Evolutionary conservation across 345 rosid species (phyloP).

Genomic region (Eucalyptus victrix): DNA sequence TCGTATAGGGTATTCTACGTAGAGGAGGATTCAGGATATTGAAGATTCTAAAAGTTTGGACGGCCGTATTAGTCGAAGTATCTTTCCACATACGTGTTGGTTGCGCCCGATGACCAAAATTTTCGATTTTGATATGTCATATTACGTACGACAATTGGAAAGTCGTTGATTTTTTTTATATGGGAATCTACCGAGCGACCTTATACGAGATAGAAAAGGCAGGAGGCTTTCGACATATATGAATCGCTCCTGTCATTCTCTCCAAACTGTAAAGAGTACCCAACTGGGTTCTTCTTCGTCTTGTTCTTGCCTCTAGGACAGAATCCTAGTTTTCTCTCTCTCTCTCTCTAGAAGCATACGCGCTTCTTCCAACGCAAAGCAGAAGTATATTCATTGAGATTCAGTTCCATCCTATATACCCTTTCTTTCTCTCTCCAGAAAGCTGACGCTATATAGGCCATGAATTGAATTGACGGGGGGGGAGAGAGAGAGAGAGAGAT

Average conservation of each 20-base stretch:
- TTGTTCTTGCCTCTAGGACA: neutral
- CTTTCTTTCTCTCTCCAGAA: neutral
- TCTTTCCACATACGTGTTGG: neutral
- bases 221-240: neutral
- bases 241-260: neutral
- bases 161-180: neutral
- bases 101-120: neutral
- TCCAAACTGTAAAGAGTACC: neutral
- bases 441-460: neutral
- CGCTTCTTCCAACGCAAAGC: neutral
- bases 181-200: neutral
- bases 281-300: neutral
- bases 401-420: neutral
- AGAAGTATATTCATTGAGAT: neutral
- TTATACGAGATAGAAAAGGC: neutral
- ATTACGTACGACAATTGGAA: neutral
- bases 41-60: neutral
- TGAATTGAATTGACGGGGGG: neutral
- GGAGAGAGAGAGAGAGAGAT: neutral
- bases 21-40: too few relatives aligned
- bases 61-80: neutral
- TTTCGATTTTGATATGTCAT: neutral
- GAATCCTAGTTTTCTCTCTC: neutral
- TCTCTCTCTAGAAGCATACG: neutral
- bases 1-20: neutral